Evolutionary conservation across 768 basidiomycete genomes (phyloP).

Genomic region (Russula virescens): DNA sequence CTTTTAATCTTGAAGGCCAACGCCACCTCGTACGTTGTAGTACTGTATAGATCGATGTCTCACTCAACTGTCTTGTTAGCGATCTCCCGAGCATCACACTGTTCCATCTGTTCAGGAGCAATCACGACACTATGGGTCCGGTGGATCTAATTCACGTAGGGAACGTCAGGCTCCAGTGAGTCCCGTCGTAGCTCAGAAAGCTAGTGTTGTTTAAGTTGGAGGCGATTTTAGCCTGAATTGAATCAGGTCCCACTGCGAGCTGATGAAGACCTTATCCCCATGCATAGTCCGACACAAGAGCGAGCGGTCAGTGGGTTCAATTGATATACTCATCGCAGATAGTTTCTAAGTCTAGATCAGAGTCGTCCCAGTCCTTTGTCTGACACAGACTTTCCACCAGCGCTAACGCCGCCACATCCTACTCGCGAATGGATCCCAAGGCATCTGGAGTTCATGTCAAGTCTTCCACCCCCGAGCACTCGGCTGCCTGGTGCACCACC

Average conservation of each 20-base stretch:
- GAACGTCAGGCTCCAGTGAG: constrained; percentile 13
- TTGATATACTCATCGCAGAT: not conserved
- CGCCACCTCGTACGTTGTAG: constrained; percentile 1
- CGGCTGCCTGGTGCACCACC: constrained; percentile 18
- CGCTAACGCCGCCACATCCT: not conserved
- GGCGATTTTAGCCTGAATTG: not conserved
- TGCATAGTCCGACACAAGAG: not conserved
- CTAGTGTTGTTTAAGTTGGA: not conserved
- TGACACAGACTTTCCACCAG: not conserved
- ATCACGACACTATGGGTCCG: constrained; percentile 1
- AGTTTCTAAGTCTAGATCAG: not conserved
- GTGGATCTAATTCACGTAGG: not conserved
- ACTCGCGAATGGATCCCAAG: constrained; percentile 13
- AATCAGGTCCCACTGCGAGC: not conserved
- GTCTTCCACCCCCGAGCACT: constrained; percentile 17
- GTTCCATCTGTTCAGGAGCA: constrained; percentile 2
- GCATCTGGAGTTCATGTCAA: constrained; percentile 10
- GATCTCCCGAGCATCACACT: constrained; percentile 5
- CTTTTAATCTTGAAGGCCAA: not conserved
- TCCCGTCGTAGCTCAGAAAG: not conserved
- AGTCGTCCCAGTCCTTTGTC: not conserved
- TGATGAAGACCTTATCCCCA: not conserved
- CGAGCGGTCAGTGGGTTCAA: not conserved
- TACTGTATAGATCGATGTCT: not conserved
- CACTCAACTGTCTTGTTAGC: constrained; percentile 6